Evolutionary conservation across 129 eudicot genomes (phyloP).

Genomic region (Ambrosia artemisiifolia): DNA sequence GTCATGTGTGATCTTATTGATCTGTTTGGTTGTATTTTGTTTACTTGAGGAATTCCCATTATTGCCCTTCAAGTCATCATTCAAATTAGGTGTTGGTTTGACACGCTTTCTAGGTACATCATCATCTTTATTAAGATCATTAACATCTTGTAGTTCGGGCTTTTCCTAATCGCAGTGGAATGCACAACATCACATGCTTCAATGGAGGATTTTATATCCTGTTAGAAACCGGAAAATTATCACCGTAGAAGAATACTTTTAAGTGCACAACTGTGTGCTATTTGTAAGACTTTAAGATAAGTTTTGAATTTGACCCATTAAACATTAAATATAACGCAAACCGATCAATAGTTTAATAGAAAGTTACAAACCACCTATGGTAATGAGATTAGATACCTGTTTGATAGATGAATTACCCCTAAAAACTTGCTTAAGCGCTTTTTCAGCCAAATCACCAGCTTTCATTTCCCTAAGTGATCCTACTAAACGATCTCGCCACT

Average conservation of each 20-base stretch:
- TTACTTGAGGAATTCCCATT: constrained; percentile 34
- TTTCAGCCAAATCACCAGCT: constrained; percentile 55
- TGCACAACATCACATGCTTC: constrained; percentile 31
- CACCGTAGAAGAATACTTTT: constrained; percentile 12
- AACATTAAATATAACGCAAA: too few relatives aligned
- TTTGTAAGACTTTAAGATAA: background rate
- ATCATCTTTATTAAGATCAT: constrained; percentile 45
- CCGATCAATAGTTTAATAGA: background rate
- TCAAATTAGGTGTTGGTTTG: constrained; percentile 39
- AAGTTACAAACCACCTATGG: background rate
- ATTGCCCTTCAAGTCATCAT: constrained; percentile 31
- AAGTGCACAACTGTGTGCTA: background rate
- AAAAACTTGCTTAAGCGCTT: constrained; percentile 38
- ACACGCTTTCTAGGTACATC: constrained; percentile 67
- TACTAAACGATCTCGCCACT: constrained; percentile 93
- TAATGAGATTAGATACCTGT: constrained; percentile 32
- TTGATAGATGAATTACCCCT: constrained; percentile 30
- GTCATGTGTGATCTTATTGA: too few relatives aligned
- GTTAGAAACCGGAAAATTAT: constrained; percentile 20
- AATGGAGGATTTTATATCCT: constrained; percentile 68
- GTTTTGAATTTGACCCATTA: background rate
- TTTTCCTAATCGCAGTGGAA: constrained; percentile 52
- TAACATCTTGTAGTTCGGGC: constrained; percentile 42
- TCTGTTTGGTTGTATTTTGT: constrained; percentile 25
- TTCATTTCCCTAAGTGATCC: constrained; percentile 73